phyloP scores from a whole-genome alignment of 805 yeast genomes.

The Komagataella pseudopastoris region DNA sequence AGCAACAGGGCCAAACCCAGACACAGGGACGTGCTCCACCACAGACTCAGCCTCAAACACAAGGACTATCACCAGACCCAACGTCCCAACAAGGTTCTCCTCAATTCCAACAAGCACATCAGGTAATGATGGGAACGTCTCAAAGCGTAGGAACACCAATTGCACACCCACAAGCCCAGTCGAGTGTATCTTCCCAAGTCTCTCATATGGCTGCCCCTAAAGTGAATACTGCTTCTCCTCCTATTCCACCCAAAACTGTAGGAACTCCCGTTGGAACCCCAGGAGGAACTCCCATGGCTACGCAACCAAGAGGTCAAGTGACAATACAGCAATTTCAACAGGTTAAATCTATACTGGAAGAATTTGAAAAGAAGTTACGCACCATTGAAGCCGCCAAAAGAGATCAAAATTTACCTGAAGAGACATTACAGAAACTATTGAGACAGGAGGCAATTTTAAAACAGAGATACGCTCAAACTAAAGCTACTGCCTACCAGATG shows the following conservation, averaged over 20 bases:
- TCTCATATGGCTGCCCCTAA: neutral
- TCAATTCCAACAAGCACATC: constrained; percentile 5
- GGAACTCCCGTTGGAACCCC: constrained; percentile 3
- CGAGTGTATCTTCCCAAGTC: neutral
- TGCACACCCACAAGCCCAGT: neutral
- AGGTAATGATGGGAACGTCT: neutral
- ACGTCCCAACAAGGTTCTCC: neutral
- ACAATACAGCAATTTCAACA: constrained; percentile 23
- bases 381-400: constrained; percentile 34
- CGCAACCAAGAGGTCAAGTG: constrained; percentile 6
- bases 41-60: neutral
- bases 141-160: neutral
- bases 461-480: constrained; percentile 33
- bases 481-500: constrained; percentile 34
- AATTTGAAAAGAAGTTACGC: constrained; percentile 34
- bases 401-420: constrained; percentile 28
- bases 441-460: constrained; percentile 35
- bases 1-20: constrained; percentile 9
- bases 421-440: constrained; percentile 26
- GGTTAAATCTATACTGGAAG: constrained; percentile 31
- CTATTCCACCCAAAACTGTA: constrained; percentile 9
- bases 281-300: neutral
- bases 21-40: constrained; percentile 1
- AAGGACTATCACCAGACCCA: neutral
- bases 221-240: constrained; percentile 6